Percentiles rank a stretch among this genome's conserved stretches.
Evolutionary conservation across 1,284 basidiomycete species (phyloP).

Genomic region (Trichosporon coremiiforme): DNA sequence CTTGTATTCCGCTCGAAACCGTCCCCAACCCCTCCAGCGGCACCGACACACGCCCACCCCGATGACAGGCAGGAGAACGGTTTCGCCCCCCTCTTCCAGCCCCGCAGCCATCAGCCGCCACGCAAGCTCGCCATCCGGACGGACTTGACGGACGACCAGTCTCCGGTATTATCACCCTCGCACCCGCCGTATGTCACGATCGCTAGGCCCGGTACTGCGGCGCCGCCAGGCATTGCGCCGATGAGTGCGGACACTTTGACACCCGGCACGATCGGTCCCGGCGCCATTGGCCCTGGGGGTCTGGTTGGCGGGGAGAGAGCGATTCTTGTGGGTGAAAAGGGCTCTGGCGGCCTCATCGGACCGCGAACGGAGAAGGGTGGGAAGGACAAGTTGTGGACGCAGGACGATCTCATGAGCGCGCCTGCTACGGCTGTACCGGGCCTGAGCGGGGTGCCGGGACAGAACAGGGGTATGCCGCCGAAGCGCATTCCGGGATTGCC

Average conservation of each 20-base stretch:
- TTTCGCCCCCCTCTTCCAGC: neutral
- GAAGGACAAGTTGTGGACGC: neutral
- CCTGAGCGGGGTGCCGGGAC: neutral
- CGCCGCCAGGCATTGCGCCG: neutral
- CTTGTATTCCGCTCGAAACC: constrained; percentile 24
- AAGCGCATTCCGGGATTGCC: neutral
- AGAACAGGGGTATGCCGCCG: neutral
- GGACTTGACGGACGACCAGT: neutral
- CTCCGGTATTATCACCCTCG: neutral
- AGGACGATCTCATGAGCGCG: neutral
- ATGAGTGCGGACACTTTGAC: neutral
- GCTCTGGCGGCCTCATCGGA: neutral
- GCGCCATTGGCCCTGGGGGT: neutral
- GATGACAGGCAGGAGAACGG: neutral
- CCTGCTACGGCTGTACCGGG: neutral
- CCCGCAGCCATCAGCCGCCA: neutral
- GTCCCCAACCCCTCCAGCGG: neutral
- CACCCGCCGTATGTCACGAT: constrained; percentile 18
- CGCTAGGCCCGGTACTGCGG: neutral
- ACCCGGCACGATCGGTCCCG: neutral
- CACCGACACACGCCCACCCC: neutral
- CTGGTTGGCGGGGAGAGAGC: neutral
- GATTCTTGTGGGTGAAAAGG: neutral
- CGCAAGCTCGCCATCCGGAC: constrained; percentile 8
- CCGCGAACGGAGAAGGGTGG: neutral